Conservation (phyloP, 441 rosid genomes). For the Adansonia rubrostipa region DNA sequence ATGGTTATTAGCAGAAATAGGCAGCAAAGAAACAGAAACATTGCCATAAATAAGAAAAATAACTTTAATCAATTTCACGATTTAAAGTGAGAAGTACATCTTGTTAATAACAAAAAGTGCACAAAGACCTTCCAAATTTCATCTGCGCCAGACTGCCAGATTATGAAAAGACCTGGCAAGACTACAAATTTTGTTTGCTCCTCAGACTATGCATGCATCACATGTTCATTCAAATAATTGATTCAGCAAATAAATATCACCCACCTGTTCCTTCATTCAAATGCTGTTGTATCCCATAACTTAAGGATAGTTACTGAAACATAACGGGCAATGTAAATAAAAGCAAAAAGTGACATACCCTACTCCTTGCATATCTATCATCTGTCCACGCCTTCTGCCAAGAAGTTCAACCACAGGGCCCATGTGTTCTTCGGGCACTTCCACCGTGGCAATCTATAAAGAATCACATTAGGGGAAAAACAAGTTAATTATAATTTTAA, state of each 20-base stretch:
- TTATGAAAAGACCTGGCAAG: neutral
- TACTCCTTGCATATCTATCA: constrained; percentile 91
- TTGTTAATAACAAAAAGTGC: neutral
- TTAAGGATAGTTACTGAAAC: constrained; percentile 9
- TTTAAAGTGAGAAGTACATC: neutral
- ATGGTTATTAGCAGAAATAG: constrained; percentile 18
- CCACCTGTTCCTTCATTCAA: neutral
- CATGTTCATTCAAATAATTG: neutral
- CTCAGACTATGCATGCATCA: constrained; percentile 22
- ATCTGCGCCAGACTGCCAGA: constrained; percentile 13
- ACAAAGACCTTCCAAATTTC: neutral
- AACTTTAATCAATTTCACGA: neutral
- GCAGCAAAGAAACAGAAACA: constrained; percentile 6
- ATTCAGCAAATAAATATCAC: neutral
- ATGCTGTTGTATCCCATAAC: neutral
- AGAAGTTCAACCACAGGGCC: constrained; percentile 99
- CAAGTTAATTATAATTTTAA: constrained; percentile 3
- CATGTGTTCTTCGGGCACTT: constrained; percentile 94
- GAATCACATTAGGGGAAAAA: constrained; percentile 3
- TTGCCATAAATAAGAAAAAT: neutral
- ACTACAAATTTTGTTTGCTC: constrained; percentile 11
- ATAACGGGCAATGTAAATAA: neutral
- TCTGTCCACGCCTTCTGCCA: constrained; percentile 93
- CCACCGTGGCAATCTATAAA: constrained; percentile 86
- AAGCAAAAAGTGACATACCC: constrained; percentile 53